Evolutionary conservation across 768 basidiomycete genomes (phyloP).

Genomic region (Melanogaster broomeanus): DNA sequence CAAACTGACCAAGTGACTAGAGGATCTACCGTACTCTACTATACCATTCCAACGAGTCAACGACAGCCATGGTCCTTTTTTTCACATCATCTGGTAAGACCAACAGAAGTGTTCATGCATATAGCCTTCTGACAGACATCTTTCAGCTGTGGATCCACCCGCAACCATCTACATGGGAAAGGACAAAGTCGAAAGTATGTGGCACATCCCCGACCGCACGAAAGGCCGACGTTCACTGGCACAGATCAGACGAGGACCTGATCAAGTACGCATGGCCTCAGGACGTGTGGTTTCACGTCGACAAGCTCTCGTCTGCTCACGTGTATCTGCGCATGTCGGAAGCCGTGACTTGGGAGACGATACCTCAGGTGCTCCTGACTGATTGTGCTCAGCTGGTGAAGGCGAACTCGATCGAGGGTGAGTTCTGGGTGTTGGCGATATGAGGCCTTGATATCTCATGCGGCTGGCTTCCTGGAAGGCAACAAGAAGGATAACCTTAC

Average conservation of each 20-base stretch:
- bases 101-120: not conserved
- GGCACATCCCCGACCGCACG: not conserved
- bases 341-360: conserved; percentile 83
- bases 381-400: conserved; percentile 97
- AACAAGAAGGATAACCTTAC: conserved; percentile 96
- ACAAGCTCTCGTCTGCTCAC: conserved; percentile 95
- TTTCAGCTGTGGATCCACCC: conserved; percentile 59
- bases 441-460: not conserved
- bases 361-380: conserved; percentile 72
- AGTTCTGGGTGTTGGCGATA: not conserved
- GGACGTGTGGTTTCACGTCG: conserved; percentile 96
- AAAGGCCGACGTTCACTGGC: conserved; percentile 16
- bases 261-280: conserved; percentile 91
- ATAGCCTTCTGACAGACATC: not conserved
- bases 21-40: no score
- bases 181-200: conserved; percentile 94
- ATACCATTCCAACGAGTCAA: conserved; percentile 9
- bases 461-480: conserved; percentile 50
- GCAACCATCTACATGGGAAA: conserved; percentile 89
- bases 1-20: not conserved
- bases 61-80: conserved; percentile 56
- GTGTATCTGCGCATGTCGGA: conserved; percentile 92
- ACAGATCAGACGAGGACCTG: conserved; percentile 82
- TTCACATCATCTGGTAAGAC: conserved; percentile 54
- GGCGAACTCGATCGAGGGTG: conserved; percentile 94